These are phyloP conservation scores for Centrapalus pauciflorus DNA, from an alignment of 129 eudicot species.

Conservation along the genomic window DNA sequence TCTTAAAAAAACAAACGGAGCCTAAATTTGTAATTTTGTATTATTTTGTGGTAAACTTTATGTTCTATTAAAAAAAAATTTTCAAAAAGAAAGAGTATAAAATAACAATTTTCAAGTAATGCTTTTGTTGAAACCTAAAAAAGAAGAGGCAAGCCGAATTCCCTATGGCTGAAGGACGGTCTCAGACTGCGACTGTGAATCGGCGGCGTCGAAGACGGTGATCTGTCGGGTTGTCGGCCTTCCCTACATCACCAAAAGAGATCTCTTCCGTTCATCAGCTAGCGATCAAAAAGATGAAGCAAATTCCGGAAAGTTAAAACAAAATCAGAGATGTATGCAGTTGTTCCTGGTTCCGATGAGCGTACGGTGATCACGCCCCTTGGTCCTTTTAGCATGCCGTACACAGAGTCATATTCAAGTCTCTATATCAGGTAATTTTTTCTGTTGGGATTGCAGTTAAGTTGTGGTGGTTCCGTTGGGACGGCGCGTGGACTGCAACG, in stretches of 20 bases:
- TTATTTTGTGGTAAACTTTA: too few relatives aligned
- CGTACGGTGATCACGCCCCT: conserved; percentile 34
- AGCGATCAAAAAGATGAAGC: not conserved
- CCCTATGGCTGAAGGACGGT: not conserved
- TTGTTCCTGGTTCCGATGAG: conserved; percentile 3
- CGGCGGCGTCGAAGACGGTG: conserved; percentile 25
- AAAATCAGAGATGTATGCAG: conserved; percentile 1
- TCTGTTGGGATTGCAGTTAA: conserved; percentile 29
- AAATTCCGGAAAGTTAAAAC: not conserved
- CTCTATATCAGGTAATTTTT: not conserved
- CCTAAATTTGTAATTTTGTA: too few relatives aligned
- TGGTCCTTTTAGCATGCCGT: conserved; percentile 13
- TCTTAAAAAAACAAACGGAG: too few relatives aligned
- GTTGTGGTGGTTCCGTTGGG: conserved; percentile 5
- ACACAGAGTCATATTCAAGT: conserved; percentile 6
- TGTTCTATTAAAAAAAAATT: too few relatives aligned
- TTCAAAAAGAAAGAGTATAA: too few relatives aligned
- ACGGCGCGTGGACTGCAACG: conserved; percentile 23
- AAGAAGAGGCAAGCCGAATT: not conserved
- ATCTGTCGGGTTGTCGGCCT: conserved; percentile 13
- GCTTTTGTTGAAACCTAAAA: not conserved
- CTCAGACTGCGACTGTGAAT: not conserved
- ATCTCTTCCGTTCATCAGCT: not conserved
- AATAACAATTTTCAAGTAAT: too few relatives aligned
- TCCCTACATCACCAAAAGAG: conserved; percentile 4